Base-by-base conservation (phyloP, 73 alveolate species). In the Tetrahymena malaccensis region DNA sequence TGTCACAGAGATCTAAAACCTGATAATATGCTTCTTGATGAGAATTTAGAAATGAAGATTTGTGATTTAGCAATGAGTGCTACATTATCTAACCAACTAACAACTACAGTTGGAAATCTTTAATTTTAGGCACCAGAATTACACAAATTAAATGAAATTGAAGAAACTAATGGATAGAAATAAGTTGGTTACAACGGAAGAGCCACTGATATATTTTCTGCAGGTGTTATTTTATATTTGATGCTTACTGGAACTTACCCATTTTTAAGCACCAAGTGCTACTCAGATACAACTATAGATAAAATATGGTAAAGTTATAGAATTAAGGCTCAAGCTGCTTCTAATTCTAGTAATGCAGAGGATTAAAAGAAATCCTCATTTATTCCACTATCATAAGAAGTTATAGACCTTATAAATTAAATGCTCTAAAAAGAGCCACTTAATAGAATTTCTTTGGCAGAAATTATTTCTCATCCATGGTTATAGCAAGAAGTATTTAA, bases 1-100 rank as follows among this genome's bases (percentile, higher is more conserved):
- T 35, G 83, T 37, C 94, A 85, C 38, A 85, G 94, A 85, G 94
- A 85, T 43, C 34, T 85, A 85, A 85, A 85, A 12, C 94, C 94
- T 17, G 94, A 85, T 38, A 85, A 85, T 85, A 38, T 85, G 94
- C 94, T 85, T n/a, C 38, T 85, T 7, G 37, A 85, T 43, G 55
- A 35, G 35, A 38, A 25, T 38, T 85, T 85, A 38, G 34, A 85
- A n/a, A 38, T 85, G 58, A 85, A 85, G 34, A 85, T 85, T 31
- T 35, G 83, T 38, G 94, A 85, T 85, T 85, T 85, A 38, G 94
- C 83, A 19, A 35, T 85, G 55, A 38, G 83, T 34, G 94, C 94
- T 21, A 22, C 94, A 17, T 10, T 85, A 4, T 38, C 55, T 2
- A 85, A 85, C 11, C 12, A 85, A 33, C 37, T 85, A 3, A 85